Conservation (phyloP, 2,329 filamentous ascomycete species). For the Pestalotiopsis sp. region DNA sequence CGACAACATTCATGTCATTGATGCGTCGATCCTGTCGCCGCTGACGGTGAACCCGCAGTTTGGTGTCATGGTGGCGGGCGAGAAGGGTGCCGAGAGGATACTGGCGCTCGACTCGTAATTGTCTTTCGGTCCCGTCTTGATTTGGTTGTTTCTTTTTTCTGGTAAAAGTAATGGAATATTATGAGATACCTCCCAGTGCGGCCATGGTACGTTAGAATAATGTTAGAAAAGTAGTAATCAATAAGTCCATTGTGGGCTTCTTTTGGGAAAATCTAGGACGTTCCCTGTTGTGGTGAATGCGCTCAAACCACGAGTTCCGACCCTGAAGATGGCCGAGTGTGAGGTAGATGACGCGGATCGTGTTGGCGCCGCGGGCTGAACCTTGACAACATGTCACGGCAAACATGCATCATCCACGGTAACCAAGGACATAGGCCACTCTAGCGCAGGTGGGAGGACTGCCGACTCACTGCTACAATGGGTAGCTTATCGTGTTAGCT, state of each 20-base stretch:
- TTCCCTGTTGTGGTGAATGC: not conserved
- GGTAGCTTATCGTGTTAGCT: not conserved
- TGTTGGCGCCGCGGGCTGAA: not conserved
- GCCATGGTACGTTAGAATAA: not conserved
- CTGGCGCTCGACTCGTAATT: conserved; percentile 14
- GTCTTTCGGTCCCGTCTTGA: not conserved
- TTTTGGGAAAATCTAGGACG: not conserved
- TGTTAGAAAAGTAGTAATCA: not conserved
- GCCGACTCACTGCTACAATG: too few relatives aligned
- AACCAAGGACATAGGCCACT: too few relatives aligned
- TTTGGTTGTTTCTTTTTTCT: not conserved
- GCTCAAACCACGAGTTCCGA: not conserved
- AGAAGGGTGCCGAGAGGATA: conserved; percentile 52
- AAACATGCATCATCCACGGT: too few relatives aligned
- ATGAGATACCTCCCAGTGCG: not conserved
- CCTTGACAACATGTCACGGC: not conserved
- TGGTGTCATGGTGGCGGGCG: conserved; percentile 53
- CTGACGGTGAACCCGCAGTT: conserved; percentile 56
- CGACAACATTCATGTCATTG: conserved; percentile 51
- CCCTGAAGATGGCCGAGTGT: not conserved
- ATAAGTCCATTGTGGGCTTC: not conserved
- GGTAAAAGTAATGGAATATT: not conserved
- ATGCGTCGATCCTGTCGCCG: conserved; percentile 48
- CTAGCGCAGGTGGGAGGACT: too few relatives aligned
- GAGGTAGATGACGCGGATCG: not conserved